phyloP scores from a whole-genome alignment of 139 green algal species.

The Closterium sp. region DNA sequence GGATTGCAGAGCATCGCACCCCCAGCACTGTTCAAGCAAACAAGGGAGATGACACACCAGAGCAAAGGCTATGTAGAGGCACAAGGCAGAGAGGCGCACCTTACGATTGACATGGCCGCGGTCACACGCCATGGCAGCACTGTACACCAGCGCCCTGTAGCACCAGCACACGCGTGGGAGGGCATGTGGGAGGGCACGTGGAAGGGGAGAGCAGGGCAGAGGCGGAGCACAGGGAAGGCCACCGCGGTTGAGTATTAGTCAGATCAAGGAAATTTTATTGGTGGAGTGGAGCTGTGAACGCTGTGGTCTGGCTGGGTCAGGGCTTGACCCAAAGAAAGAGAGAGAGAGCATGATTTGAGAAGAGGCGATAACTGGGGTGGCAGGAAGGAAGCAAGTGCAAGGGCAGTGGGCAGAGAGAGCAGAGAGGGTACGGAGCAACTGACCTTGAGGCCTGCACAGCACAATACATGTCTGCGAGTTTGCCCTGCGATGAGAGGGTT shows the following conservation, averaged over 20 bases:
- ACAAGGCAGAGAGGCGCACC: not conserved
- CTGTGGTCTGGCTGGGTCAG: no score
- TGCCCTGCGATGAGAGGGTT: slow-evolving; percentile 55
- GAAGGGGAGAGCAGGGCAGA: not conserved
- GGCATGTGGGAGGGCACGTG: not conserved
- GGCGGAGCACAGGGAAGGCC: no score
- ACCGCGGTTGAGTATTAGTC: no score
- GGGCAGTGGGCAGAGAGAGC: no score
- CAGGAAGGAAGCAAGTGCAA: not conserved
- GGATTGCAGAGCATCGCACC: no score
- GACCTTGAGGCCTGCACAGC: slow-evolving; percentile 24
- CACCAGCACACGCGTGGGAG: not conserved
- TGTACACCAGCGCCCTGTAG: slow-evolving; percentile 63
- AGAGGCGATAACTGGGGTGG: not conserved
- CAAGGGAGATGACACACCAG: not conserved
- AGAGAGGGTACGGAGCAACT: not conserved
- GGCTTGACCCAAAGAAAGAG: no score
- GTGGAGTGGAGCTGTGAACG: no score
- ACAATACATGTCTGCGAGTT: slow-evolving; percentile 94
- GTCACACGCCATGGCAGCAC: slow-evolving; percentile 59
- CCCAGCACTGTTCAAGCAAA: not conserved
- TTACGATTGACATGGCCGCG: slow-evolving; percentile 58
- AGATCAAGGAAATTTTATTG: no score
- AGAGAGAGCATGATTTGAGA: no score
- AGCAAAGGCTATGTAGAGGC: not conserved